Evolutionary conservation across 1,139 yeast species (phyloP), one percentile per base, ranked within the genome.

Genomic region (Geotrichum phurueaensis): DNA sequence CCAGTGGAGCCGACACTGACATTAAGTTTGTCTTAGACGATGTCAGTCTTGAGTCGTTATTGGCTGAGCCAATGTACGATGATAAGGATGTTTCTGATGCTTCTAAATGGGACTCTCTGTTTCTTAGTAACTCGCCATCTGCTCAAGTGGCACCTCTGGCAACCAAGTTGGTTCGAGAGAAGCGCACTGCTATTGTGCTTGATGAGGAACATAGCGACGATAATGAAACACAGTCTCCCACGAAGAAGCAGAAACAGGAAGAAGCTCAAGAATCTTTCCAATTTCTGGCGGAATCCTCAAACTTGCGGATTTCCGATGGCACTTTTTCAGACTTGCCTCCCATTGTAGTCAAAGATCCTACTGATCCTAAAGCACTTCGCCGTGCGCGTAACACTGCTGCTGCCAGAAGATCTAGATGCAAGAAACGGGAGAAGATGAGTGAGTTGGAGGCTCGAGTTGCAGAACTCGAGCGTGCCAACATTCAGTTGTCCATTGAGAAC

Each of bases 341-440:
- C 18, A 79, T 86, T 61, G 77, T 78, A 61, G 77, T 84, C 58
- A 79, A 80, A 57, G 78, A 79, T 55, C 76, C 81, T 33, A 74
- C 73, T 59, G 96, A 91, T 75, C 84, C 88, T 20, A 82, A 81
- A 62, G 83, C 90, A 58, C 72, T 87, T 70, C 89, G 92, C 74
- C 85, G 99, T 70, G 97, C 97, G 51, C 85, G 92, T 74, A 92
- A 92, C 80, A 92, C 98, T 27, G 97, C 91, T 74, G 97, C 98
- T 64, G 98, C 98, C 18, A 85, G 98, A 75, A 83, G 97, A 72
- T 90, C 97, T 53, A 82, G 98, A 69, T 96, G 96, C 51, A 85
- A 96, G 76, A 90, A 91, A 77, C 85, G 88, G 84, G 90, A 88
- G 74, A 83, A 96, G 75, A 87, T 92, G 89, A 71, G 75, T 62